Base-by-base conservation (phyloP, 2,329 filamentous ascomycete species). In the Delphinella strobiligena region DNA sequence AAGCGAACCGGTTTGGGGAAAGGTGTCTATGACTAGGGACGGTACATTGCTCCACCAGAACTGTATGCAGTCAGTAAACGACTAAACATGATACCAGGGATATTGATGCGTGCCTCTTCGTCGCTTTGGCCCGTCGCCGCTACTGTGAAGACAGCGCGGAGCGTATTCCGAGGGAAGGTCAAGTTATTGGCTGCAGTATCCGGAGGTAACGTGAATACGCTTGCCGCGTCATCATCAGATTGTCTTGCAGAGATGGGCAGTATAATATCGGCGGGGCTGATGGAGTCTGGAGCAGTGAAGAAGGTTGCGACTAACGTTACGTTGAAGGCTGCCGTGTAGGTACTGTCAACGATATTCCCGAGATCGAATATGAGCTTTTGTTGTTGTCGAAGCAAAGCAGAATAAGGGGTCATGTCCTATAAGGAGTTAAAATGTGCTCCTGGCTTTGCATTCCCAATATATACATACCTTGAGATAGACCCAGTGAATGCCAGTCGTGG, bases 1-100 rank as follows among this genome's bases (percentile, higher is more conserved):
- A 0, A 86, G 64, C 2, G 61, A 60, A 3, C 70, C 68, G 2
- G 66, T 68, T 5, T 60, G 56, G 4, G 68, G 63, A 53, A 88
- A 89, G 3, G 71, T 69, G 27, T 68, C 47, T 3, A 66, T 66
- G 46, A 78, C 71, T 8, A 72, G 73, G 32, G 78, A 69, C 2
- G 81, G 71, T 1, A 86, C 77, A 52, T 89, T 89, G 42, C 71
- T 74, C 77, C 82, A 91, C 83, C 85, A 93, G 52, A 89, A 89
- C 55, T 53, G 31, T 12, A 27, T n/a, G n/a, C n/a, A n/a, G n/a
- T n/a, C n/a, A n/a, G n/a, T n/a, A n/a, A n/a, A n/a, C n/a, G n/a
- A n/a, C n/a, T n/a, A n/a, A n/a, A n/a, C n/a, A n/a, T n/a, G n/a
- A n/a, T n/a, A n/a, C n/a, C n/a, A n/a, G n/a, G n/a, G n/a, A n/a